Evolutionary conservation across 768 basidiomycete genomes (phyloP).

Genomic region (Rubroboletus pulcherrimus): DNA sequence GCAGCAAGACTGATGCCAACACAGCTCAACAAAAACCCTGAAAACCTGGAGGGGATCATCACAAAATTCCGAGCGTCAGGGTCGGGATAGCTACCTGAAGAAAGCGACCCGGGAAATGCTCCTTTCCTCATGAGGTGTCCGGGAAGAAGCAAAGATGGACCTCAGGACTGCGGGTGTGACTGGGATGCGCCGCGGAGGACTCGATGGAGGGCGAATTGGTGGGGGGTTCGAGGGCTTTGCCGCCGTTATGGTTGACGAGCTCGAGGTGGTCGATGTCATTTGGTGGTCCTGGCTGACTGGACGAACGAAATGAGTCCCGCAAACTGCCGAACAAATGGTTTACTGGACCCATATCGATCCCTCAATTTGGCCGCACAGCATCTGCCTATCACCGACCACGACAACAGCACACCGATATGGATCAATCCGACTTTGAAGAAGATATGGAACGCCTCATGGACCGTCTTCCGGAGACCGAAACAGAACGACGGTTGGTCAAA

Average conservation of each 20-base stretch:
- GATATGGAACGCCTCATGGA: conserved; percentile 59
- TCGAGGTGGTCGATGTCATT: conserved; percentile 42
- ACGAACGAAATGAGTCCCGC: conserved; percentile 6
- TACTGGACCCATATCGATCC: neutral
- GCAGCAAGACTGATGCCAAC: conserved; percentile 74
- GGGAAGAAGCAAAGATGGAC: conserved; percentile 83
- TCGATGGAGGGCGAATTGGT: conserved; percentile 37
- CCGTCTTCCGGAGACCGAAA: conserved; percentile 54
- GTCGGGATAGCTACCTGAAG: conserved; percentile 55
- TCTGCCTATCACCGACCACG: neutral
- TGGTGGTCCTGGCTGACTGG: neutral
- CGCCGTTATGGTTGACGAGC: conserved; percentile 48
- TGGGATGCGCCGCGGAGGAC: conserved; percentile 62
- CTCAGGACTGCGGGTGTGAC: conserved; percentile 80
- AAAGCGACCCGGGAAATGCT: conserved; percentile 83
- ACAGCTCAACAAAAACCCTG: conserved; percentile 80
- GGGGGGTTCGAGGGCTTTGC: conserved; percentile 30
- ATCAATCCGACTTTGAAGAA: conserved; percentile 37
- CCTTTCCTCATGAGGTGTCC: conserved; percentile 76
- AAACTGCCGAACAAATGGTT: conserved; percentile 19
- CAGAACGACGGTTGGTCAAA: conserved; percentile 56
- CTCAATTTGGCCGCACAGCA: conserved; percentile 1
- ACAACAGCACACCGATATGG: conserved; percentile 19
- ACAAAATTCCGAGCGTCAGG: neutral
- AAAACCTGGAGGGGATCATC: conserved; percentile 48